Conservation (phyloP, 352 stramenopile species). For the Phytopythium ostracodes region DNA sequence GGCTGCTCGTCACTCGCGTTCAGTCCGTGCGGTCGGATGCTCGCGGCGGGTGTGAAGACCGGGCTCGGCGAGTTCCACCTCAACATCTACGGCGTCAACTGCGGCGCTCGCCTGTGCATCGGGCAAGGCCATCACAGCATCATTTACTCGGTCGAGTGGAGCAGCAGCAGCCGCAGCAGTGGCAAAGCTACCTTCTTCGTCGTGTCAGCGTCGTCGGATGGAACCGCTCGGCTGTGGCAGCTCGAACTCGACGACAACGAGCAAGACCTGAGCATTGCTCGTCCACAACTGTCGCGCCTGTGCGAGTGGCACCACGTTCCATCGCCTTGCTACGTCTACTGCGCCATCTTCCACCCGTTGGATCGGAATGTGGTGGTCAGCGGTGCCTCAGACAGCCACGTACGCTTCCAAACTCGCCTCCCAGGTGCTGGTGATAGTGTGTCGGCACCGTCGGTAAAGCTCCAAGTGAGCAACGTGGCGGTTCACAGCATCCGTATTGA, state of each 20-base stretch:
- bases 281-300: conserved; percentile 7
- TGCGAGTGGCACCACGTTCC: conserved; percentile 59
- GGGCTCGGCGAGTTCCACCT: conserved; percentile 37
- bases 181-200: conserved; percentile 14
- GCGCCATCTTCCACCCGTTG: conserved; percentile 44
- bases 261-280: background rate
- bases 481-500: conserved; percentile 56
- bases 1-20: conserved; percentile 61
- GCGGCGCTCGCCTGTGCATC: conserved; percentile 27
- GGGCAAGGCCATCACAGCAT: conserved; percentile 46
- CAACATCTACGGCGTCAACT: conserved; percentile 40
- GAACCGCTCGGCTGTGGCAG: conserved; percentile 40
- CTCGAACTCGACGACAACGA: conserved; percentile 9
- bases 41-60: conserved; percentile 39
- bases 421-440: background rate
- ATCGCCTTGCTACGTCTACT: conserved; percentile 58
- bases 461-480: conserved; percentile 27
- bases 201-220: conserved; percentile 57
- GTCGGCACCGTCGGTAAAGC: background rate
- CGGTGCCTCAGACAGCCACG: conserved; percentile 45
- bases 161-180: conserved; percentile 8
- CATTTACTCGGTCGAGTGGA: conserved; percentile 63
- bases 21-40: conserved; percentile 47
- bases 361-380: conserved; percentile 28
- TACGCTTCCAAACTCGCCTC: conserved; percentile 34